Percentiles rank a stretch among this genome's conserved stretches.
Evolutionary conservation across 345 rosid genomes (phyloP).

Genomic region (Nasturtium officinale): DNA sequence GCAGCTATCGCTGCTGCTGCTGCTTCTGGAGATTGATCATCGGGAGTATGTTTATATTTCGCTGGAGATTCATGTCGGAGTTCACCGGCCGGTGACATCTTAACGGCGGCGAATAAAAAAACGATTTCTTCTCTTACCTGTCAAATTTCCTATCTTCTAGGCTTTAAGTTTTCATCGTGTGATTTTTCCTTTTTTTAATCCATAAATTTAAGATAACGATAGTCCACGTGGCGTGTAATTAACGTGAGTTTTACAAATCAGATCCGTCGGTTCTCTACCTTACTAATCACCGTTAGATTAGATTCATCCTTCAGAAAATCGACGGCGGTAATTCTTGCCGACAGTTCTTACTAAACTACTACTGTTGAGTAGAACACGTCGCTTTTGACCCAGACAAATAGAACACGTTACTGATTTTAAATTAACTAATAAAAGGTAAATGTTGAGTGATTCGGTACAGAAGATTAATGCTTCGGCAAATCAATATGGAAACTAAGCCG

Average conservation of each 20-base stretch:
- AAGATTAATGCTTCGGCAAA: background rate
- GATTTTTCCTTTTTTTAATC: background rate
- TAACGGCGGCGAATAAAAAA: constrained; percentile 21
- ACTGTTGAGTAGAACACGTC: background rate
- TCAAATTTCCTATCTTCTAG: background rate
- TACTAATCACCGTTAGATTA: constrained; percentile 18
- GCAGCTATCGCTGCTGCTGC: constrained; percentile 23
- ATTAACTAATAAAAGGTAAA: background rate
- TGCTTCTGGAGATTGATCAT: constrained; percentile 26
- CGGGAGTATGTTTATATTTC: constrained; percentile 12
- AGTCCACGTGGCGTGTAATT: constrained; percentile 17
- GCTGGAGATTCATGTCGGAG: constrained; percentile 44
- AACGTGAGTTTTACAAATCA: constrained; percentile 15
- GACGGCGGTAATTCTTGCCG: constrained; percentile 21
- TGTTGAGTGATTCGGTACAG: background rate
- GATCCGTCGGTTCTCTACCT: constrained; percentile 6
- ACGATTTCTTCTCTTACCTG: constrained; percentile 4
- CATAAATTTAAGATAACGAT: constrained; percentile 23
- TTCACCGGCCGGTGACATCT: constrained; percentile 71
- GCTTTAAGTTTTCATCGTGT: background rate
- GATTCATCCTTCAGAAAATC: background rate
- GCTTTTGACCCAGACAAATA: background rate
- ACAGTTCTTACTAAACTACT: constrained; percentile 14
- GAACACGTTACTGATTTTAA: background rate
- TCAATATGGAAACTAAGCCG: background rate